phyloP scores from a whole-genome alignment of 352 stramenopile species.

The Globisporangium rhizosaccharum region DNA sequence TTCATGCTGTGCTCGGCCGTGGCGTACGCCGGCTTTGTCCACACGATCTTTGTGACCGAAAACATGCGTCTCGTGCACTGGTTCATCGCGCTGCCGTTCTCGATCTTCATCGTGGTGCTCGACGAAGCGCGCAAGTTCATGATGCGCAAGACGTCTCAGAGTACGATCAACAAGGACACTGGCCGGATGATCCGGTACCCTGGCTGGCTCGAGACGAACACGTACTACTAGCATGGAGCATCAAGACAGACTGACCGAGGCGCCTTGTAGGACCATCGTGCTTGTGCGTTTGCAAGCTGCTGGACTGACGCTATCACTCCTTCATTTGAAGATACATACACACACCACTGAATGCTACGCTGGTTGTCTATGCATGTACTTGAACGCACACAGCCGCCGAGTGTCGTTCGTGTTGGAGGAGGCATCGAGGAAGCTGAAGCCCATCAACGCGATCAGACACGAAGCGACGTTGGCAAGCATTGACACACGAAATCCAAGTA shows the following conservation, averaged over 20 bases:
- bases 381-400: too few species aligned
- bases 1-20: constrained; percentile 84
- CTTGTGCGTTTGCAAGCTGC: too few species aligned
- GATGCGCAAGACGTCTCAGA: constrained; percentile 77
- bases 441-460: too few species aligned
- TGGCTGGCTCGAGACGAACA: constrained; percentile 87
- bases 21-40: constrained; percentile 76
- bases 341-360: too few species aligned
- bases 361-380: too few species aligned
- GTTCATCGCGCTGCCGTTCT: constrained; percentile 89
- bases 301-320: too few species aligned
- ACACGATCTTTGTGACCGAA: constrained; percentile 82
- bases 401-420: too few species aligned
- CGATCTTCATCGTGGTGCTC: constrained; percentile 83
- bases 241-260: neutral
- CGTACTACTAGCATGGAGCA: constrained; percentile 71
- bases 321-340: too few species aligned
- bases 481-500: too few species aligned
- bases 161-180: constrained; percentile 69
- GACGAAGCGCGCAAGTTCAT: constrained; percentile 91
- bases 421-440: too few species aligned
- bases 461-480: too few species aligned
- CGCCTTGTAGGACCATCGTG: too few species aligned
- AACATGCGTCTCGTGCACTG: constrained; percentile 88
- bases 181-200: constrained; percentile 76